phyloP scores from a whole-genome alignment of 1,139 yeast genomes.

The Saccharomyces hybrid region DNA sequence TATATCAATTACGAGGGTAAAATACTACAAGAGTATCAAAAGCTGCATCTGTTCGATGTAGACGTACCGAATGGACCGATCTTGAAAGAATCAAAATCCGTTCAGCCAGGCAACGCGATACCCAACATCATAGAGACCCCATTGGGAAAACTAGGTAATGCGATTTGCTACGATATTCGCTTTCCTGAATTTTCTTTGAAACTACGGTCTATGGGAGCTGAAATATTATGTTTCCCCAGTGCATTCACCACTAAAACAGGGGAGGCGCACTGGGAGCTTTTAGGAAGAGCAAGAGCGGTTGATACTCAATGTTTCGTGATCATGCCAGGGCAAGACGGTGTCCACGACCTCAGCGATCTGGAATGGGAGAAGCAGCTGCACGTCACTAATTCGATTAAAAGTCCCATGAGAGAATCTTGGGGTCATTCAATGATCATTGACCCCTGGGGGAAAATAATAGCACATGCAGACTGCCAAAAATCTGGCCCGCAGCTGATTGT shows the following conservation, averaged over 20 bases:
- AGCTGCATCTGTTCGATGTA: slow-evolving; percentile 84
- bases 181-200: slow-evolving; percentile 75
- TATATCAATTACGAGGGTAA: slow-evolving; percentile 64
- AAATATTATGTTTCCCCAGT: slow-evolving; percentile 73
- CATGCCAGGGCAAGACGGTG: slow-evolving; percentile 88
- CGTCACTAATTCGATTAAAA: neutral
- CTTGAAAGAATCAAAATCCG: slow-evolving; percentile 67
- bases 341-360: slow-evolving; percentile 47
- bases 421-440: slow-evolving; percentile 83
- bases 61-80: slow-evolving; percentile 70
- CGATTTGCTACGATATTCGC: slow-evolving; percentile 81
- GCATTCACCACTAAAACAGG: slow-evolving; percentile 94
- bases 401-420: slow-evolving; percentile 47
- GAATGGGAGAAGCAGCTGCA: slow-evolving; percentile 22
- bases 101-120: slow-evolving; percentile 63
- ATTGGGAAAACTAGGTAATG: slow-evolving; percentile 60
- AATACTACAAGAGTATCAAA: slow-evolving; percentile 64
- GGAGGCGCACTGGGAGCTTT: slow-evolving; percentile 76
- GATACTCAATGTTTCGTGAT: slow-evolving; percentile 83
- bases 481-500: slow-evolving; percentile 50
- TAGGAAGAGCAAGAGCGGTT: slow-evolving; percentile 78
- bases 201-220: slow-evolving; percentile 65
- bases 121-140: slow-evolving; percentile 53
- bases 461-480: slow-evolving; percentile 44
- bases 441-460: slow-evolving; percentile 83